A percentile compares a stretch with the other conserved stretches of the same genome.
phyloP scores from a whole-genome alignment of 2,329 filamentous ascomycete species.

The Talaromyces albobiverticillius region DNA sequence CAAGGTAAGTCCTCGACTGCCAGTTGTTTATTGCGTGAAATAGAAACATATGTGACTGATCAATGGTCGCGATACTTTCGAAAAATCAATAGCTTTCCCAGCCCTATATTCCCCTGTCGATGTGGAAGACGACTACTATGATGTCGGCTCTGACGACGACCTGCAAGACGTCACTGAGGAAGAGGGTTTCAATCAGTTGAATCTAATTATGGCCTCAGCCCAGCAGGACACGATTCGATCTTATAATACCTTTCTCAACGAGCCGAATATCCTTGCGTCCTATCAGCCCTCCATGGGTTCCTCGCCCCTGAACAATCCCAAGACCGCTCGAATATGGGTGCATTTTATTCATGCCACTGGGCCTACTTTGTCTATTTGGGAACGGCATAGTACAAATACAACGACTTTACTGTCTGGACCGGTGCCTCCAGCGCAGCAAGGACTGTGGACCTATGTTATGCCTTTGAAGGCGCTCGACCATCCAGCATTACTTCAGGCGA shows the following conservation, averaged over 20 bases:
- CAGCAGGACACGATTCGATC: conserved; percentile 47
- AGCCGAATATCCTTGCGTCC: conserved; percentile 55
- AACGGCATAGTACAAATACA: conserved; percentile 74
- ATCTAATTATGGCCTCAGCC: conserved; percentile 44
- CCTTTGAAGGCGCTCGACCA: conserved; percentile 80
- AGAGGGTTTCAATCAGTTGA: conserved; percentile 36
- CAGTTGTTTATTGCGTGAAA: conserved; percentile 4
- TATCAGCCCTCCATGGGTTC: conserved; percentile 65
- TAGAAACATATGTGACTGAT: conserved; percentile 14
- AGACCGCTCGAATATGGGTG: conserved; percentile 79
- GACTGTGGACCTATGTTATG: conserved; percentile 69
- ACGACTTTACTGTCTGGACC: conserved; percentile 63
- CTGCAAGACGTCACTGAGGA: conserved; percentile 38
- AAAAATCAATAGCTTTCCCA: conserved; percentile 7
- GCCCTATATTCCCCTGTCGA: conserved; percentile 5
- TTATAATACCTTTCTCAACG: conserved; percentile 47
- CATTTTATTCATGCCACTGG: conserved; percentile 91
- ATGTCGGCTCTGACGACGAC: conserved; percentile 62
- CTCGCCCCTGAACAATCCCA: conserved; percentile 74
- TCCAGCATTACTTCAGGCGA: conserved; percentile 84
- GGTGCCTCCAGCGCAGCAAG: conserved; percentile 59
- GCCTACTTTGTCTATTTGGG: conserved; percentile 81
- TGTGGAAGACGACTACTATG: conserved; percentile 59
- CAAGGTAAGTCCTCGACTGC: conserved; percentile 14
- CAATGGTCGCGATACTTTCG: conserved; percentile 10